Base-by-base conservation (phyloP, 2,329 filamentous ascomycete species). In the Cladosporium sp. region DNA sequence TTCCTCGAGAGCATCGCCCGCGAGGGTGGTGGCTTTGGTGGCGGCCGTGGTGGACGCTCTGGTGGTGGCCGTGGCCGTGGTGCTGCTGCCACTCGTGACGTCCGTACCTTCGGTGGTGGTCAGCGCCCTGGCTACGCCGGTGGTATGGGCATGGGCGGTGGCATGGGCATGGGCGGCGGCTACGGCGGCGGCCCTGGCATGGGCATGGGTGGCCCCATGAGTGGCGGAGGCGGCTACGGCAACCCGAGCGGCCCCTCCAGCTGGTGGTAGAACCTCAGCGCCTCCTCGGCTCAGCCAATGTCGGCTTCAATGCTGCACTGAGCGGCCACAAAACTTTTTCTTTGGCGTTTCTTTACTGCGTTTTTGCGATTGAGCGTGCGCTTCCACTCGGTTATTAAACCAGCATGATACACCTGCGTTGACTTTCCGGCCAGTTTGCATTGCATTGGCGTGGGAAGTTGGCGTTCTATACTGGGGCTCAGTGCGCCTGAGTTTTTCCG, bases 1-100 rank as follows among this genome's bases (percentile, higher is more conserved):
- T 98, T 97, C 82, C 80, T 98, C 54, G 93, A 98, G 80, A 94
- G 87, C 66, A 95, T 98, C 72, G 92, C 93, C 63, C 90, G 93
- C 57, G 93, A 98, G 74, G 87, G 89, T 57, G 87, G 87, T 56
- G 79, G 81, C 62, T 95, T 83, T 60, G 88, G 88, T 51, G 86
- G 89, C 47, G 78, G 85, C 41, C 71, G 82, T 46, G 74, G 84
- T 49, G 77, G 74, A 41, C 76, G 83, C 53, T 77, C 82, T 57
- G 80, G 86, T 56, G 79, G 86, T 55, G 84, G 89, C 53, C 84
- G 87, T 65, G 85, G 86, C 54, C 82, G 86, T 66, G 85, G 86
- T 65, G 76, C 68, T 57, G 65, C 69, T 67, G 79, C 85, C 62
- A 95, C 84, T 71, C 90, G 91, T 67, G 93, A 97, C 70, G 89